Evolutionary conservation across 1,284 basidiomycete species (phyloP).

Genomic region (Peniophora sp.): DNA sequence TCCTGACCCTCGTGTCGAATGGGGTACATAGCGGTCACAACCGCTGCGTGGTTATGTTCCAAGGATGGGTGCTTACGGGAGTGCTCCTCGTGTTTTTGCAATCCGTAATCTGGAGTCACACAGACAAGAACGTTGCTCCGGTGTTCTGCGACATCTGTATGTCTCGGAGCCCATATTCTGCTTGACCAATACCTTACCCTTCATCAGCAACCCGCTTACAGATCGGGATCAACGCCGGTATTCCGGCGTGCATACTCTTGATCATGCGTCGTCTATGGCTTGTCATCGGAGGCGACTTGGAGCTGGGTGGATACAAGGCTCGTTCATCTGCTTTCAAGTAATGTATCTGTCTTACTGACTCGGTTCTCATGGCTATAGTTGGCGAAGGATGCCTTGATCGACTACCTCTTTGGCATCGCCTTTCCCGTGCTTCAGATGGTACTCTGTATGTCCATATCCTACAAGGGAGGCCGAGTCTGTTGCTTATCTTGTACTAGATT

Average conservation of each 20-base stretch:
- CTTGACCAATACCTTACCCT: background rate
- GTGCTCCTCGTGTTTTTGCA: too few species aligned
- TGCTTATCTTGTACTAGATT: background rate
- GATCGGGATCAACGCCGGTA: background rate
- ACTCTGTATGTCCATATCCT: background rate
- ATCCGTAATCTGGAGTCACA: too few species aligned
- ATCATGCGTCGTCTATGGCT: background rate
- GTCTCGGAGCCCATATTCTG: background rate
- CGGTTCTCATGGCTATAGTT: background rate
- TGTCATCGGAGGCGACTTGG: background rate
- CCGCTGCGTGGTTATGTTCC: too few species aligned
- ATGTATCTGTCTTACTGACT: too few species aligned
- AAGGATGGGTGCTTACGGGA: too few species aligned
- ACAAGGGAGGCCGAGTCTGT: background rate
- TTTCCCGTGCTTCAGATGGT: background rate
- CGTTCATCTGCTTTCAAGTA: too few species aligned
- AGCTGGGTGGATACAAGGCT: too few species aligned
- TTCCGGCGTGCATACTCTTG: background rate
- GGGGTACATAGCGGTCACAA: too few species aligned
- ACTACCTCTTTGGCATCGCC: background rate
- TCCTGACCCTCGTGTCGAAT: too few species aligned
- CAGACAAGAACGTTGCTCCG: background rate
- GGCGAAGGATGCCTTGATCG: background rate
- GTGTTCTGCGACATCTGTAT: slow-evolving; percentile 1
- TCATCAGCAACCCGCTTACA: background rate